Conservation (phyloP, 257 asterid genomes). For the Nyctanthes arbortristis region DNA sequence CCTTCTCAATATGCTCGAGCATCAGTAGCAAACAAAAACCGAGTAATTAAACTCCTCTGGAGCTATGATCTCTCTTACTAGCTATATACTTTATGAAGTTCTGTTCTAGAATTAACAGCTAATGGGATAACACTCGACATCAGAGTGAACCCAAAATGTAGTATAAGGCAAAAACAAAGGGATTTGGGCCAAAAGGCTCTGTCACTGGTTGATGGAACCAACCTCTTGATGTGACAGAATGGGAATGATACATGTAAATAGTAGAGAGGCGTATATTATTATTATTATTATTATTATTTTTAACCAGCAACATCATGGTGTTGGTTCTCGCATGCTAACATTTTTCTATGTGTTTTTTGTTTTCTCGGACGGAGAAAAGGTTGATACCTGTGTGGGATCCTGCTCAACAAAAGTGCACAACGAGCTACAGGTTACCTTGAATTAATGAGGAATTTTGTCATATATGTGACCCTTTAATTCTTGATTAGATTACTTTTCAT, state of each 20-base stretch:
- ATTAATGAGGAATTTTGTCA: conserved; percentile 1
- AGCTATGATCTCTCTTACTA: no score
- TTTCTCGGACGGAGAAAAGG: conserved; percentile 65
- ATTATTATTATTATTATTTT: no score
- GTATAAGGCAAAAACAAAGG: no score
- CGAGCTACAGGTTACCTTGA: conserved; percentile 45
- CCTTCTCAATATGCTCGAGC: conserved; percentile 70
- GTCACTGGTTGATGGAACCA: no score
- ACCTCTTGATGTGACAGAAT: no score
- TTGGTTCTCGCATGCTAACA: no score
- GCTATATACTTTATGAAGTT: background rate
- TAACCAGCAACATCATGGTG: no score
- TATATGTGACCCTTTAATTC: background rate
- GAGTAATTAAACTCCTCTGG: conserved; percentile 46
- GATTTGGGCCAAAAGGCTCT: no score
- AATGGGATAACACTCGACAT: no score
- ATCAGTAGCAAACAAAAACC: conserved; percentile 66
- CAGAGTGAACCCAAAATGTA: no score
- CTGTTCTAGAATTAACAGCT: background rate
- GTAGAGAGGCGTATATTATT: no score
- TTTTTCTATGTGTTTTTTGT: background rate
- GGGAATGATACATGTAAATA: no score
- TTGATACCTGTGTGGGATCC: conserved; percentile 84
- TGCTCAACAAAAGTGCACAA: conserved; percentile 75
- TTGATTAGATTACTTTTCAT: background rate